phyloP scores from a whole-genome alignment of 345 rosid species.

The Aquilaria sinensis region DNA sequence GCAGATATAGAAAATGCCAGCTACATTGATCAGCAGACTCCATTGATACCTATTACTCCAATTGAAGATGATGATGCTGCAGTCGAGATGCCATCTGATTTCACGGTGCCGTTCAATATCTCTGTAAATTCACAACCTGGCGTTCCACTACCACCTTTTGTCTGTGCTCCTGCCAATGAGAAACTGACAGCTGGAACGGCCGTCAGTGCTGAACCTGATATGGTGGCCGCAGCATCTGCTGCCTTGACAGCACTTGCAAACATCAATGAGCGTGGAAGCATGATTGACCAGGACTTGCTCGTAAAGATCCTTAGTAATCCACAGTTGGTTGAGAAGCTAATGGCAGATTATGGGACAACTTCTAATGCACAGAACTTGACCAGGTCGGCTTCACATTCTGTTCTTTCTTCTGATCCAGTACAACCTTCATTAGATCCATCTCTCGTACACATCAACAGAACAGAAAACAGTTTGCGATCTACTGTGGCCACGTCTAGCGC shows the following conservation, averaged over 20 bases:
- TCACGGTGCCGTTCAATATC: slow-evolving; percentile 16
- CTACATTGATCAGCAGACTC: slow-evolving; percentile 38
- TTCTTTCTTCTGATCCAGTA: slow-evolving; percentile 15
- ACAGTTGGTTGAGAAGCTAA: slow-evolving; percentile 66
- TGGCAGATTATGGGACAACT: slow-evolving; percentile 39
- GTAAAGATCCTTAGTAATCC: slow-evolving; percentile 77
- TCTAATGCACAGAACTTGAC: slow-evolving; percentile 31
- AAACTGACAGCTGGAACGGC: slow-evolving; percentile 25
- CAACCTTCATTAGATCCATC: slow-evolving; percentile 29
- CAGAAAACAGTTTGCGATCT: slow-evolving; percentile 31
- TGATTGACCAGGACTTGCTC: slow-evolving; percentile 80
- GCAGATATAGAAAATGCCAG: slow-evolving; percentile 34
- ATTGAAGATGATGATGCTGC: slow-evolving; percentile 79
- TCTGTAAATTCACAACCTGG: slow-evolving; percentile 34
- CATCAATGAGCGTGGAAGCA: slow-evolving; percentile 50
- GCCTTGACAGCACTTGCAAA: slow-evolving; percentile 63
- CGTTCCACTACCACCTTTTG: slow-evolving; percentile 17
- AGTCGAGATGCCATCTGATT: slow-evolving; percentile 35
- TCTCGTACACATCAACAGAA: slow-evolving; percentile 28
- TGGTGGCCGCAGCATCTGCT: slow-evolving; percentile 56
- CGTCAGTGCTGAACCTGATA: slow-evolving; percentile 46
- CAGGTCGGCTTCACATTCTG: slow-evolving; percentile 17
- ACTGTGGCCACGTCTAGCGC: slow-evolving; percentile 37
- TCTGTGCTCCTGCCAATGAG: slow-evolving; percentile 23
- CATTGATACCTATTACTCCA: slow-evolving; percentile 62